These are phyloP conservation scores for Xylaria multiplex DNA, from an alignment of 2,329 filamentous ascomycete species.

Conservation along the genomic window DNA sequence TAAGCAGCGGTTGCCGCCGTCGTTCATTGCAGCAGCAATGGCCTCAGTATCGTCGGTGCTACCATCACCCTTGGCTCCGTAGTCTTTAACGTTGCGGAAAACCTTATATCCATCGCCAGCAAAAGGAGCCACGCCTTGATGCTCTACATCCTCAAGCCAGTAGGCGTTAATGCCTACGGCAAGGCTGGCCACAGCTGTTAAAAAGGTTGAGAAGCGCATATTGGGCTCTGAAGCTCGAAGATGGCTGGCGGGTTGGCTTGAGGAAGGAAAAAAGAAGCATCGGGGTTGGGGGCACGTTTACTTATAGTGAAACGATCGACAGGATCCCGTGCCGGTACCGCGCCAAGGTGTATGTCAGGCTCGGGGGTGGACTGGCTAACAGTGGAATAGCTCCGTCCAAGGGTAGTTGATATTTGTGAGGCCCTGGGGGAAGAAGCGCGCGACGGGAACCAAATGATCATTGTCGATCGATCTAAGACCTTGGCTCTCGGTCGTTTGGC, in stretches of 20 bases:
- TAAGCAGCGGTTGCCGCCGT: constrained; percentile 54
- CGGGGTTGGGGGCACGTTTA: constrained; percentile 36
- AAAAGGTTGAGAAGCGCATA: constrained; percentile 48
- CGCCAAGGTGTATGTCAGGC: constrained; percentile 25
- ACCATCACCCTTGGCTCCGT: constrained; percentile 58
- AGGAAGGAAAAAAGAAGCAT: constrained; percentile 29
- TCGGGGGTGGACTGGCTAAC: constrained; percentile 27
- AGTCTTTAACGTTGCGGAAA: constrained; percentile 61
- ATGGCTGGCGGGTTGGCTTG: constrained; percentile 31
- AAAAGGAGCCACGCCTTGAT: constrained; percentile 58
- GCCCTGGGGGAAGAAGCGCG: constrained; percentile 30
- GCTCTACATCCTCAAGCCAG: constrained; percentile 50
- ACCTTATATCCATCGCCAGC: constrained; percentile 54
- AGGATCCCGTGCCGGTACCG: constrained; percentile 30
- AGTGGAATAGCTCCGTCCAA: constrained; percentile 29
- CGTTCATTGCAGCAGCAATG: constrained; percentile 57
- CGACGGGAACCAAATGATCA: constrained; percentile 35
- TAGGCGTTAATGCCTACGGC: constrained; percentile 47
- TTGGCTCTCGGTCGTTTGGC: constrained; percentile 37
- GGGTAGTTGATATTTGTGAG: constrained; percentile 23
- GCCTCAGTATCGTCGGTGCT: constrained; percentile 58
- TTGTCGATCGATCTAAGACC: constrained; percentile 36
- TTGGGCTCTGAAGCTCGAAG: constrained; percentile 36
- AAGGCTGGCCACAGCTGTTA: constrained; percentile 47
- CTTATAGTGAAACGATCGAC: constrained; percentile 41